Evolutionary conservation across 257 asterid genomes (phyloP).

Genomic region (Nyctanthes arbortristis): DNA sequence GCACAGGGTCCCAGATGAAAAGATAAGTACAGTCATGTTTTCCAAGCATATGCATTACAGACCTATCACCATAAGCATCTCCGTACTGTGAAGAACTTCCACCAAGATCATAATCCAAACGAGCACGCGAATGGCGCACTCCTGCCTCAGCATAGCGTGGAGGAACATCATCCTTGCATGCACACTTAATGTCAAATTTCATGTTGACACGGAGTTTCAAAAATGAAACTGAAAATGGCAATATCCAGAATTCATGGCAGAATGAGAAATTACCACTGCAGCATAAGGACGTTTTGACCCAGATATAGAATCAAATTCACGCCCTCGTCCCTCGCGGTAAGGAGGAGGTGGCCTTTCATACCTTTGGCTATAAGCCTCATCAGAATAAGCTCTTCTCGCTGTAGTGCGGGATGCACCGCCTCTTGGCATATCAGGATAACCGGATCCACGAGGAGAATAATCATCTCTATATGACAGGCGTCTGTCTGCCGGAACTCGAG

Average conservation of each 20-base stretch:
- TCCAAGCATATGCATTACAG: constrained; percentile 11
- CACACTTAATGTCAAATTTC: constrained; percentile 19
- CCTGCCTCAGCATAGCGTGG: constrained; percentile 84
- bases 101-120: constrained; percentile 76
- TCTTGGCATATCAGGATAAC: constrained; percentile 74
- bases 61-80: constrained; percentile 90
- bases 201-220: not conserved
- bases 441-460: constrained; percentile 73
- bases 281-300: constrained; percentile 93
- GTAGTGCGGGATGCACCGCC: constrained; percentile 67
- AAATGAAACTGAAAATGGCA: constrained; percentile 4
- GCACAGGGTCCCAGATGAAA: not conserved
- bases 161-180: constrained; percentile 75
- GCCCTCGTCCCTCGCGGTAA: constrained; percentile 73
- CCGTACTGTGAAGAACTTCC: constrained; percentile 75
- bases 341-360: constrained; percentile 83
- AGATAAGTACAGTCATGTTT: not conserved
- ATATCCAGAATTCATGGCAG: constrained; percentile 13
- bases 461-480: constrained; percentile 75
- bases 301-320: constrained; percentile 69
- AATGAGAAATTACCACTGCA: constrained; percentile 50
- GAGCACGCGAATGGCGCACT: constrained; percentile 84
- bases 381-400: constrained; percentile 77
- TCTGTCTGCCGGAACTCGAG: constrained; percentile 69
- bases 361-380: constrained; percentile 77